Evolutionary conservation across 768 basidiomycete species (phyloP).

Genomic region (Hypsizygus marmoreus): DNA sequence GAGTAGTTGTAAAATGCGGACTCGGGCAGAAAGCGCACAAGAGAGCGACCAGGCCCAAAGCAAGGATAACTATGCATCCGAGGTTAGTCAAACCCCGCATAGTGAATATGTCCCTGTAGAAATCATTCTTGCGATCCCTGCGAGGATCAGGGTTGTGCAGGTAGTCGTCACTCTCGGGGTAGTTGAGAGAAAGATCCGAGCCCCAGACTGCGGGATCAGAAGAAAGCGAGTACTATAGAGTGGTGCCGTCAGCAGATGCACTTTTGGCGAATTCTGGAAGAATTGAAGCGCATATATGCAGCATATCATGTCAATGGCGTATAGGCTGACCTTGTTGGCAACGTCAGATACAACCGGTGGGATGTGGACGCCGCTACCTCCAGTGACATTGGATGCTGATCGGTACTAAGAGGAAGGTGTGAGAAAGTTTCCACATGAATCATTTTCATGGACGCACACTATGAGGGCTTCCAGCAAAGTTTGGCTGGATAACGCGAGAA

Average conservation of each 20-base stretch:
- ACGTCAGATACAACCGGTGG: too few relatives aligned
- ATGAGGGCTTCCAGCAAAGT: conserved; percentile 40
- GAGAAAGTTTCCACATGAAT: too few relatives aligned
- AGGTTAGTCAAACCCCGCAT: conserved; percentile 71
- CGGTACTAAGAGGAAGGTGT: too few relatives aligned
- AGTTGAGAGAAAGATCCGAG: conserved; percentile 58
- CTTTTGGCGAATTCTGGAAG: too few relatives aligned
- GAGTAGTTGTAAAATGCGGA: background rate
- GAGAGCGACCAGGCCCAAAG: conserved; percentile 52
- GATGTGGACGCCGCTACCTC: too few relatives aligned
- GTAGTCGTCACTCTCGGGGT: conserved; percentile 65
- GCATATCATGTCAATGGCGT: too few relatives aligned
- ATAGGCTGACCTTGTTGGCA: too few relatives aligned
- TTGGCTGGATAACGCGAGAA: conserved; percentile 39
- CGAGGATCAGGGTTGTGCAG: conserved; percentile 76
- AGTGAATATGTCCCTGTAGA: conserved; percentile 65
- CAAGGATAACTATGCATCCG: conserved; percentile 63
- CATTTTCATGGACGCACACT: conserved; percentile 34
- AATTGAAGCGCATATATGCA: conserved; percentile 9
- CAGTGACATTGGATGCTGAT: too few relatives aligned
- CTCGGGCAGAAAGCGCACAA: conserved; percentile 47
- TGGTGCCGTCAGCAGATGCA: too few relatives aligned
- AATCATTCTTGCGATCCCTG: conserved; percentile 58
- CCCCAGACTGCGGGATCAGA: conserved; percentile 77
- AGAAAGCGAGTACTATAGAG: conserved; percentile 65